Percentiles rank a stretch among this genome's conserved stretches.
These are phyloP conservation scores for Mycena rebaudengoi DNA, from an alignment of 768 basidiomycete species.

Conservation along the genomic window DNA sequence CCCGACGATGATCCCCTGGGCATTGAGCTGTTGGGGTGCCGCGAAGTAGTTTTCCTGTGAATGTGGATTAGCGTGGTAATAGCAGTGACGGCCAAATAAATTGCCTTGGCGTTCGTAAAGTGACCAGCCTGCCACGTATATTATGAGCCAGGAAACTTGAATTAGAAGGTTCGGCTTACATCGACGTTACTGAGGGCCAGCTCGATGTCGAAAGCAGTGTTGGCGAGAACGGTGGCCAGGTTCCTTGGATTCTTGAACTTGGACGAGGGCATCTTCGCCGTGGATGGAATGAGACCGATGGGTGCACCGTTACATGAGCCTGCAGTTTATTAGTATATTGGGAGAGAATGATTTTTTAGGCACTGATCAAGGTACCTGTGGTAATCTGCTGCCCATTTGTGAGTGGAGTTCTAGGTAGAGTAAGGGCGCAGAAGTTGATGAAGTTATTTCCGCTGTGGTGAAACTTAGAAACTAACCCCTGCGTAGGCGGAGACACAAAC, in stretches of 20 bases:
- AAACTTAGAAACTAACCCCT: too few species aligned
- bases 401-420: slow-evolving; percentile 50
- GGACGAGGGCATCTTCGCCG: slow-evolving; percentile 54
- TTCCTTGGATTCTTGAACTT: slow-evolving; percentile 47
- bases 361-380: neutral
- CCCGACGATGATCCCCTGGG: neutral
- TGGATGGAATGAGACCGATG: slow-evolving; percentile 61
- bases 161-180: too few species aligned
- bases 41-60: neutral
- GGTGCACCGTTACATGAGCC: slow-evolving; percentile 69
- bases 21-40: neutral
- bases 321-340: neutral
- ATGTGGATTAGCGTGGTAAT: too few species aligned
- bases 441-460: slow-evolving; percentile 44
- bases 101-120: slow-evolving; percentile 41
- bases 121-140: neutral
- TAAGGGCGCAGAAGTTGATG: slow-evolving; percentile 46
- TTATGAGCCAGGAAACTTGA: too few species aligned
- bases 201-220: neutral
- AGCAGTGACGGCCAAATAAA: slow-evolving; percentile 43
- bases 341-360: too few species aligned
- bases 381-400: slow-evolving; percentile 54
- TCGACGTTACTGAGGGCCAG: neutral
- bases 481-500: neutral
- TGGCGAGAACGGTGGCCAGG: slow-evolving; percentile 20